Evolutionary conservation across 78 protist genomes (phyloP), one percentile per base, ranked within the genome.

Genomic region (Andalucia godoyi): DNA sequence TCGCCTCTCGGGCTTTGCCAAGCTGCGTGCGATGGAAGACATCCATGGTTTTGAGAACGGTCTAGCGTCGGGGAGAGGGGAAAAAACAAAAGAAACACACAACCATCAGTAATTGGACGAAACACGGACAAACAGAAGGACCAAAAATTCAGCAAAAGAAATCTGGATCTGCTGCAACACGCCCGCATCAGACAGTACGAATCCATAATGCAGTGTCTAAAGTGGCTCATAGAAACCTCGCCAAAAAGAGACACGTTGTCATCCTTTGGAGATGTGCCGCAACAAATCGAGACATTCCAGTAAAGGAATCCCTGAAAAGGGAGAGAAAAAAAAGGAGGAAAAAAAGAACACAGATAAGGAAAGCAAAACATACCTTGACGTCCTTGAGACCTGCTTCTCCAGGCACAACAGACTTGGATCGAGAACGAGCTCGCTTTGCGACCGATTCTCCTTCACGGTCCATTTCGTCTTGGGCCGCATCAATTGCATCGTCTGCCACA

Each of bases 1-100:
- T 67, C 4, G 64, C 79, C 27, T 63, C 70, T 23, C 41, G 29
- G 53, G 74, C 83, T n/a, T 33, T 13, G 21, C n/a, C 1, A 36
- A 50, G 55, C 17, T 51, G 69, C 52, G 51, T 53, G 29, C 45
- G 30, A 36, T 39, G 63, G 32, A 61, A 59, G 67, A 64, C 45
- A 73, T 61, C 70, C 76, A 33, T 54, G 50, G 49, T 72, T 55
- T n/a, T n/a, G n/a, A n/a, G 49, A 43, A 15, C 13, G 49, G 15
- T 13, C 13, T 13, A 43, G 49, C 13, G 49, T 18, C 27, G 15
- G 49, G 15, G 49, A 43, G 49, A 43, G 49, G 15, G 49, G 15
- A 15, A 43, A 15, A 43, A 15, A 43, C 27, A 43, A 43, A 15
- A 43, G 49, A 43, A 15, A 43, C 27, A 43, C 27, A 43, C 27